Evolutionary conservation across 2,329 filamentous ascomycete species (phyloP).

Genomic region (Colletotrichum cuscutae): DNA sequence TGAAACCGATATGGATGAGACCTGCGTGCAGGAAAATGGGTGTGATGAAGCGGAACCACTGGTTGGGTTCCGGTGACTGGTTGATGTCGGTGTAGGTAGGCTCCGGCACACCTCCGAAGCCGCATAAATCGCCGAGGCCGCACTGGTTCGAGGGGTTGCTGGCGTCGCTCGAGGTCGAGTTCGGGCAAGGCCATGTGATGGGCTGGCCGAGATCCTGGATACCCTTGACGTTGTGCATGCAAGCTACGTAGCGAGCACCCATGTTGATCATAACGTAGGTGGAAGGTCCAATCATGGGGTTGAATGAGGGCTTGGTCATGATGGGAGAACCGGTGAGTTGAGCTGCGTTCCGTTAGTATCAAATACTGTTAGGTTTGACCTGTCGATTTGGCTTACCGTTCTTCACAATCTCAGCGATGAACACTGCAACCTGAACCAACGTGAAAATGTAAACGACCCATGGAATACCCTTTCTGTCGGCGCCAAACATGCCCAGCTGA

Average conservation of each 20-base stretch:
- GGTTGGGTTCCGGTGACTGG: conserved; percentile 76
- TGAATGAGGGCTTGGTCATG: conserved; percentile 85
- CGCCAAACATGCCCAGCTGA: conserved; percentile 68
- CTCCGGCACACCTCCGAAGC: conserved; percentile 80
- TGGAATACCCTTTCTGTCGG: conserved; percentile 69
- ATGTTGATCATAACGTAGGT: conserved; percentile 94
- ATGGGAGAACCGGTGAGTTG: conserved; percentile 82
- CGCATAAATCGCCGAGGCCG: conserved; percentile 82
- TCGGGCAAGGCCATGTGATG: conserved; percentile 83
- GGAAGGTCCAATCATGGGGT: conserved; percentile 97
- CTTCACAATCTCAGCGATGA: conserved; percentile 87
- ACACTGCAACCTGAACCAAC: conserved; percentile 81
- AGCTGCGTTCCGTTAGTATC: conserved; percentile 54
- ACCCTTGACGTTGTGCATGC: conserved; percentile 86
- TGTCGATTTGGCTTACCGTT: conserved; percentile 70
- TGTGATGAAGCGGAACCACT: conserved; percentile 96
- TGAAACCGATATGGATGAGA: conserved; percentile 94
- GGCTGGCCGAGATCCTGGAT: conserved; percentile 64
- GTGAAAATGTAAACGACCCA: conserved; percentile 88
- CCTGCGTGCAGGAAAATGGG: conserved; percentile 97
- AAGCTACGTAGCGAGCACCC: conserved; percentile 91
- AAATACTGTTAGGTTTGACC: no score
- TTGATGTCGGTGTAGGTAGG: conserved; percentile 65
- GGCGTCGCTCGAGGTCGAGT: conserved; percentile 71
- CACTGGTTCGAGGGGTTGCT: conserved; percentile 66